Conservation (phyloP, 2,329 filamentous ascomycete genomes). For the Paecilomyces variotii region DNA sequence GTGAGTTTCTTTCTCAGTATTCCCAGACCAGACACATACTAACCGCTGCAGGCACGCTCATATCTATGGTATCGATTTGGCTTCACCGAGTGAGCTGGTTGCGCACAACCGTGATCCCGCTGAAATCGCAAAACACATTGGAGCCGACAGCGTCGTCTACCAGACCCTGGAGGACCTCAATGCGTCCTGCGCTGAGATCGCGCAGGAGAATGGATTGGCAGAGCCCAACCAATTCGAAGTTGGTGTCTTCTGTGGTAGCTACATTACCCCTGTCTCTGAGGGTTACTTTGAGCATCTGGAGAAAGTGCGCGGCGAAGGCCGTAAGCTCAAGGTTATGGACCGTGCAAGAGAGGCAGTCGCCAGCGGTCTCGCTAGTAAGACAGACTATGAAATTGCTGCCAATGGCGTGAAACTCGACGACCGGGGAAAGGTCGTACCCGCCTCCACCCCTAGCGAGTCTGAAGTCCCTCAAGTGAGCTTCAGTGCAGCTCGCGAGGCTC, state of each 20-base stretch:
- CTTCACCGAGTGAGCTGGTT: slow-evolving; percentile 62
- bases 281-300: slow-evolving; percentile 79
- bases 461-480: slow-evolving; percentile 17
- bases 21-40: slow-evolving; percentile 5
- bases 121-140: slow-evolving; percentile 59
- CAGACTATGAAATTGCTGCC: slow-evolving; percentile 54
- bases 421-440: slow-evolving; percentile 50
- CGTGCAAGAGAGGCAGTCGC: slow-evolving; percentile 57
- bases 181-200: slow-evolving; percentile 65
- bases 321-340: slow-evolving; percentile 59
- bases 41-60: slow-evolving; percentile 55
- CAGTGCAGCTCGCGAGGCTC: slow-evolving; percentile 2
- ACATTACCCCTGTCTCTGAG: slow-evolving; percentile 69
- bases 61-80: slow-evolving; percentile 75
- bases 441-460: slow-evolving; percentile 16
- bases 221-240: slow-evolving; percentile 67
- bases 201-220: slow-evolving; percentile 44
- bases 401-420: slow-evolving; percentile 53
- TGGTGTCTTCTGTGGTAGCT: slow-evolving; percentile 84
- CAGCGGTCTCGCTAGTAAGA: slow-evolving; percentile 53
- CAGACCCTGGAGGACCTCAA: slow-evolving; percentile 73
- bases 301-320: slow-evolving; percentile 60
- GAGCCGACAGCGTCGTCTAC: slow-evolving; percentile 68
- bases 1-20: slow-evolving; percentile 18
- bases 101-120: slow-evolving; percentile 57